Conservation (phyloP, 768 basidiomycete genomes). For the Pulveroboletus sp. region DNA sequence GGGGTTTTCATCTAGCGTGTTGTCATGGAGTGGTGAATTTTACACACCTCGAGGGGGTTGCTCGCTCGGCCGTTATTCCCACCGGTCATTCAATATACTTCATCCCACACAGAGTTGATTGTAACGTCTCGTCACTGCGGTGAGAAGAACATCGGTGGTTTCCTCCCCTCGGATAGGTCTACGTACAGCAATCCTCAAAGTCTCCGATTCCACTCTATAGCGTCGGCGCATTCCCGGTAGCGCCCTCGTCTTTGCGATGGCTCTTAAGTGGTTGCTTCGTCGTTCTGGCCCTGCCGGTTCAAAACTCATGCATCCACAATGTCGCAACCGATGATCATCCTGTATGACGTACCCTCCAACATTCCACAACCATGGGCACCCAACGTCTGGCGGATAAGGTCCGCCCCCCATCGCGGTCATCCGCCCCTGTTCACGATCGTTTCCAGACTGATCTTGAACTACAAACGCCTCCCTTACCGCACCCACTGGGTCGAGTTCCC, state of each 20-base stretch:
- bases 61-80: neutral
- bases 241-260: neutral
- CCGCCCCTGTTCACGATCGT: neutral
- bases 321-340: slow-evolving; percentile 50
- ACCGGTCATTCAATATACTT: slow-evolving; percentile 4
- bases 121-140: slow-evolving; percentile 1
- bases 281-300: neutral
- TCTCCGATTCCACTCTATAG: neutral
- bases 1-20: too few relatives aligned
- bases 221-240: slow-evolving; percentile 1
- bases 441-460: slow-evolving; percentile 68
- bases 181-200: slow-evolving; percentile 12
- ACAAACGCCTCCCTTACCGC: slow-evolving; percentile 64
- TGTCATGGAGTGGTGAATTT: neutral
- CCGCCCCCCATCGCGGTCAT: slow-evolving; percentile 7
- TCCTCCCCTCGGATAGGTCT: slow-evolving; percentile 2
- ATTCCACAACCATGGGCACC: slow-evolving; percentile 71
- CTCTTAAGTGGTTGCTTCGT: slow-evolving; percentile 13
- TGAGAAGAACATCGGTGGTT: slow-evolving; percentile 14
- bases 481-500: slow-evolving; percentile 70
- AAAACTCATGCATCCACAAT: slow-evolving; percentile 19
- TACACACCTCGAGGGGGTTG: neutral
- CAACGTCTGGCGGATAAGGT: slow-evolving; percentile 72
- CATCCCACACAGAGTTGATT: neutral
- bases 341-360: slow-evolving; percentile 64